Evolutionary conservation across 148 eudicot genomes (phyloP), one percentile per base, ranked within the genome.

Genomic region (Chenopodium quinoa): DNA sequence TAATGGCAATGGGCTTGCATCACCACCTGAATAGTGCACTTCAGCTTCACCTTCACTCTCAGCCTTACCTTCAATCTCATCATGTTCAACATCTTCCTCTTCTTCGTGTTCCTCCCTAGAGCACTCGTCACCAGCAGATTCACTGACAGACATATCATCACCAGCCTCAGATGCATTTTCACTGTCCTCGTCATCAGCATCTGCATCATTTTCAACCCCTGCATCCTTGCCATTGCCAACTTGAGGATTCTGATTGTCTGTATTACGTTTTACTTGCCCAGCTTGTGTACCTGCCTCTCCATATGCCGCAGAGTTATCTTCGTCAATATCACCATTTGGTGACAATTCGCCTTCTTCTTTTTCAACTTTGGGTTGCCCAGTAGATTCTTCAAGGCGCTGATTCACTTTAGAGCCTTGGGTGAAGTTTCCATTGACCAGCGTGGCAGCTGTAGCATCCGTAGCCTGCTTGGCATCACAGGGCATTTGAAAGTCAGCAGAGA

Each of bases 31-130:
- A 82, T 82, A 85, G 62, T 91, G 90, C 64, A 84, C 88, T 71
- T 92, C 97, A 75, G 88, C 89, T 87, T 93, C 99, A 83, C 92
- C 97, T 86, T 93, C 99, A 88, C 97, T 91, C 84, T 93, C 97
- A 32, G 88, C 93, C 87, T 95, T 95, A 80, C 86, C 91, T 78
- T 95, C 93, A 85, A 85, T 78, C 72, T 91, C 97, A 67, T 92
- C 92, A 73, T 79, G 91, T 73, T 90, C 92, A 65, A 78, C 91
- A 81, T 89, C 97, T 74, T 88, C 94, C 81, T 89, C 92, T 66
- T 89, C 93, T 84, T 94, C 98, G 70, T 89, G 88, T 81, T 86
- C 92, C 82, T 93, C 99, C 75, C 88, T 68, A 32, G 94, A 93
- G 84, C 92, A 91, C 83, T 90, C 97, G 75, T 92, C 94, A 75